Percentiles rank a stretch among this genome's conserved stretches.
Conservation (phyloP, 352 stramenopile genomes). For the Blastocystis sp. region DNA sequence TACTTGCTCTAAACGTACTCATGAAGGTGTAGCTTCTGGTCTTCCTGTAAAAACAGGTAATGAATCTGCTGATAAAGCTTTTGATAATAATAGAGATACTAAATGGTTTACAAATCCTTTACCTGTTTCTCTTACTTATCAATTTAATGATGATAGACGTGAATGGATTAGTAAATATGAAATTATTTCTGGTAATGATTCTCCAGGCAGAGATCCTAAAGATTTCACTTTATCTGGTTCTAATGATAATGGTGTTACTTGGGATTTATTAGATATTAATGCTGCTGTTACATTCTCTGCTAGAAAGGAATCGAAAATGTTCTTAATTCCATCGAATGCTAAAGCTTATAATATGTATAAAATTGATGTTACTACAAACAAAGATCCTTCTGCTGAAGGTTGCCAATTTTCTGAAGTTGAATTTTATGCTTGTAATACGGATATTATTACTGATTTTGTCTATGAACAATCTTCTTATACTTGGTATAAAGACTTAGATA, state of each 20-base stretch:
- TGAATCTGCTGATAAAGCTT: constrained; percentile 4
- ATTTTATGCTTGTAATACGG: too few relatives aligned
- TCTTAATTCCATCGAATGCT: too few relatives aligned
- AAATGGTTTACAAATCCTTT: background rate
- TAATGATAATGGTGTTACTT: background rate
- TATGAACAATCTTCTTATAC: constrained; percentile 13
- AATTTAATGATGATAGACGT: constrained; percentile 3
- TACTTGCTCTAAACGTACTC: too few relatives aligned
- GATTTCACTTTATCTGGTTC: constrained; percentile 15
- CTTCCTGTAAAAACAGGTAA: background rate
- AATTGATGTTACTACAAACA: too few relatives aligned
- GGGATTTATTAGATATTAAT: constrained; percentile 13
- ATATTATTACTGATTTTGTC: background rate
- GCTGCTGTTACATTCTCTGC: too few relatives aligned
- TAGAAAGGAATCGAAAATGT: too few relatives aligned
- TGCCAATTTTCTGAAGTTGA: too few relatives aligned
- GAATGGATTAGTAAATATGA: constrained; percentile 27
- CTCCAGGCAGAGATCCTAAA: background rate
- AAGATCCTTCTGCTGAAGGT: too few relatives aligned
- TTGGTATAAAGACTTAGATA: constrained; percentile 10
- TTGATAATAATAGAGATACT: constrained; percentile 2
- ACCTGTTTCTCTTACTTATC: background rate
- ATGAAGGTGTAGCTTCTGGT: too few relatives aligned
- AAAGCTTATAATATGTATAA: too few relatives aligned
- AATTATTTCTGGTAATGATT: constrained; percentile 1